Evolutionary conservation across 768 basidiomycete genomes (phyloP).

Genomic region (Psilocybe cyanescens): DNA sequence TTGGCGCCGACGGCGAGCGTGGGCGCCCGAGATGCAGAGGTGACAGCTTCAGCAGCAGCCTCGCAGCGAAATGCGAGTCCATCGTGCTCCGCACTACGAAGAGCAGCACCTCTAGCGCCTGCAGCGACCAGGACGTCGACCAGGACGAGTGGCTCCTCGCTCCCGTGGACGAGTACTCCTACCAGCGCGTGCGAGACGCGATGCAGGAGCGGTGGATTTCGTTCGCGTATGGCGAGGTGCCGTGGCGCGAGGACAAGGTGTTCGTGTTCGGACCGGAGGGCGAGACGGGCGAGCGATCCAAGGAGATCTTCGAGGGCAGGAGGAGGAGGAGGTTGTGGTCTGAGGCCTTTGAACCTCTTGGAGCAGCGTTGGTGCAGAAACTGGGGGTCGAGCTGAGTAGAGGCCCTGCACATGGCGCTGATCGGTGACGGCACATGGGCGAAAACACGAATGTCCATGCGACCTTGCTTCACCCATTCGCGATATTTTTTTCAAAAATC

Average conservation of each 20-base stretch:
- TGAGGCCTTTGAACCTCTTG: constrained; percentile 69
- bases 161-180: constrained; percentile 69
- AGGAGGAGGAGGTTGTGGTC: constrained; percentile 65
- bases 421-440: constrained; percentile 7
- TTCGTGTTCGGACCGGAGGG: constrained; percentile 86
- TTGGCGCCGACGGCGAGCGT: constrained; percentile 4
- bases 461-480: not conserved
- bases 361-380: constrained; percentile 70
- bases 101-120: not conserved
- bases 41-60: constrained; percentile 13
- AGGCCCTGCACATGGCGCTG: constrained; percentile 47
- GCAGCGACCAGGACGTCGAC: constrained; percentile 6
- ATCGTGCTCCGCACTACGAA: constrained; percentile 5
- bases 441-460: not conserved
- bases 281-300: constrained; percentile 74
- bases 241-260: constrained; percentile 67
- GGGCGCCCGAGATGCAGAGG: constrained; percentile 2
- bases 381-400: constrained; percentile 75
- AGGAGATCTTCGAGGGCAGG: constrained; percentile 66
- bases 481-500: not conserved
- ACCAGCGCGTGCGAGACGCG: constrained; percentile 66
- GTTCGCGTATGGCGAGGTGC: constrained; percentile 74
- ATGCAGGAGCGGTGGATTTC: constrained; percentile 77
- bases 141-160: constrained; percentile 55
- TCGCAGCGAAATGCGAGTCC: constrained; percentile 16